These are phyloP conservation scores for Citrus sinensis DNA, from an alignment of 345 rosid genomes.

Conservation along the genomic window DNA sequence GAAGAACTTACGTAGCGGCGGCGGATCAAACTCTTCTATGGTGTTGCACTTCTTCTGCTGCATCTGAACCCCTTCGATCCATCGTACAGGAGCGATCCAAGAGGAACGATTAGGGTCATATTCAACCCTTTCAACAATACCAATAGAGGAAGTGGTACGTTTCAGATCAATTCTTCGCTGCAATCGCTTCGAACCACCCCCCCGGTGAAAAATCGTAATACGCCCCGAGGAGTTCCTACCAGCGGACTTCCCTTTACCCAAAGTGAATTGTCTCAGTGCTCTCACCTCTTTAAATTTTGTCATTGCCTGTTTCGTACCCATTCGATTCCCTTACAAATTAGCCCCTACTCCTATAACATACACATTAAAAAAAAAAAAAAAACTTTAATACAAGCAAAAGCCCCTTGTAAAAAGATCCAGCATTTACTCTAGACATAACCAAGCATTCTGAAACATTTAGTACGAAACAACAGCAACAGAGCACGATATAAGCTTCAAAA, in stretches of 20 bases:
- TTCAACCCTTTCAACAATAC: constrained; percentile 29
- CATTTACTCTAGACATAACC: no score
- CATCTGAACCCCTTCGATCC: constrained; percentile 4
- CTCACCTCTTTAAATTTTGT: no score
- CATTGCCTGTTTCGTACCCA: no score
- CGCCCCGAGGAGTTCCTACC: constrained; percentile 27
- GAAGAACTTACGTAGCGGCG: background rate
- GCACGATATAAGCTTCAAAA: no score
- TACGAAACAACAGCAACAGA: no score
- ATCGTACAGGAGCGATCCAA: constrained; percentile 12
- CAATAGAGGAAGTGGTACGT: constrained; percentile 22
- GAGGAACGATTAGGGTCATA: constrained; percentile 16
- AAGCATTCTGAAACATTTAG: no score
- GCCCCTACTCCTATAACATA: no score
- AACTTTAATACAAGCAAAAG: no score
- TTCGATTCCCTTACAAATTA: no score
- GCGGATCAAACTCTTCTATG: background rate
- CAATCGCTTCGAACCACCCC: constrained; percentile 31
- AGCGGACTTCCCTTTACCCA: background rate
- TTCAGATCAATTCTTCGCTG: constrained; percentile 20
- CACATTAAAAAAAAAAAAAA: no score
- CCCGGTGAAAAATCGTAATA: constrained; percentile 24
- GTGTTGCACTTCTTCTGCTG: background rate
- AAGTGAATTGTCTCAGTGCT: no score
- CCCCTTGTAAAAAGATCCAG: no score